A percentile compares a stretch with the other conserved stretches of the same genome.
Conservation (phyloP, 129 eudicot species). For the Gnaphalium uliginosum region DNA sequence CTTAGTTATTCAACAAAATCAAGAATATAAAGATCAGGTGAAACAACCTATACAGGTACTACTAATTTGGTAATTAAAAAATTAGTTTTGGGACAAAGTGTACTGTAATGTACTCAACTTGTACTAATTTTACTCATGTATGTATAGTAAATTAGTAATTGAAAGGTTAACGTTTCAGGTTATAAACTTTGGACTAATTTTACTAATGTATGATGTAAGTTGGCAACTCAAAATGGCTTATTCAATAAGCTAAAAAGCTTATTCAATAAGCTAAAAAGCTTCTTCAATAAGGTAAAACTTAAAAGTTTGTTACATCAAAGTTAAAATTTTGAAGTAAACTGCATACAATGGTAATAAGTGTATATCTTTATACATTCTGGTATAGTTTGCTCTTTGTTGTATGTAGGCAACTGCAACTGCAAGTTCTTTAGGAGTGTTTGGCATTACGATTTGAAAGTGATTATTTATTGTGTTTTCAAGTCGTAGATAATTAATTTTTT, state of each 20-base stretch:
- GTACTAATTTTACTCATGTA: background rate
- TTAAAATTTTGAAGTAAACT: too few relatives aligned
- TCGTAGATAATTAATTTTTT: background rate
- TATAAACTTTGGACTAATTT: background rate
- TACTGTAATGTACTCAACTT: background rate
- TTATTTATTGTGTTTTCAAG: background rate
- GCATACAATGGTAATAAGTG: background rate
- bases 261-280: too few relatives aligned
- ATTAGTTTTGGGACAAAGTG: background rate
- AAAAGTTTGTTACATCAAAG: too few relatives aligned
- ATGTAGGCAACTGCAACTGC: background rate
- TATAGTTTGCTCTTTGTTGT: background rate
- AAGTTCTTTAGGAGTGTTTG: background rate
- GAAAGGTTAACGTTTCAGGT: background rate
- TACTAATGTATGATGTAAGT: background rate
- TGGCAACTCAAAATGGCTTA: too few relatives aligned
- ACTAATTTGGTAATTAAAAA: too few relatives aligned
- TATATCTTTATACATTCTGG: background rate
- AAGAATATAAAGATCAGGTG: constrained; percentile 54
- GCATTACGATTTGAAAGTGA: background rate
- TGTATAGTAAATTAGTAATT: background rate
- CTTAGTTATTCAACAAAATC: constrained; percentile 61
- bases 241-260: too few relatives aligned
- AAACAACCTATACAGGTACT: constrained; percentile 58
- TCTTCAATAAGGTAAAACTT: too few relatives aligned